These are phyloP conservation scores for Candida loeiensis DNA, from an alignment of 805 yeast species.

Conservation along the genomic window DNA sequence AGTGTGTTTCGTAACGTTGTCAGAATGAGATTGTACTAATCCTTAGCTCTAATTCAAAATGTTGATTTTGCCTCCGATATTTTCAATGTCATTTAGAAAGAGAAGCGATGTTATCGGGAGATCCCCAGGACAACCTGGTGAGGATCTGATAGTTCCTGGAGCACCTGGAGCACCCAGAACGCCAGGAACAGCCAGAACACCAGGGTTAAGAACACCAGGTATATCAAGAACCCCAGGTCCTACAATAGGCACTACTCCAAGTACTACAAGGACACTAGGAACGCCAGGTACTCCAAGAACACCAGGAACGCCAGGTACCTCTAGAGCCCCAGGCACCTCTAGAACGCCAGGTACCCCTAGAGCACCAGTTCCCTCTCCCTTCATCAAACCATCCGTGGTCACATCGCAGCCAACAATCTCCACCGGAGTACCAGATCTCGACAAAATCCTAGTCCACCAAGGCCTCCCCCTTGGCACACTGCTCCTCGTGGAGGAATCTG, in stretches of 20 bases:
- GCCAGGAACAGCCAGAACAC: neutral
- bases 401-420: slow-evolving; percentile 76
- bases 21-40: neutral
- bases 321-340: neutral
- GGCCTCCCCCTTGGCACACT: slow-evolving; percentile 82
- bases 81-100: slow-evolving; percentile 39
- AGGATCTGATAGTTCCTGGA: too few relatives aligned
- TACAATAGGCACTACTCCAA: neutral
- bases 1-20: too few relatives aligned
- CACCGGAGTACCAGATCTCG: slow-evolving; percentile 76
- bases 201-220: neutral
- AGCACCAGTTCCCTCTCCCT: too few relatives aligned
- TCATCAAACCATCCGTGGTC: slow-evolving; percentile 66
- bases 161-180: too few relatives aligned
- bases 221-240: neutral
- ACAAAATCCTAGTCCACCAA: slow-evolving; percentile 68
- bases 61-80: too few relatives aligned
- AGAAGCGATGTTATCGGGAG: slow-evolving; percentile 36
- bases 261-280: neutral
- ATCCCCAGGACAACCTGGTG: too few relatives aligned
- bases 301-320: neutral
- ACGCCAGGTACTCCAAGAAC: neutral
- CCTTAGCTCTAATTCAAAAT: too few relatives aligned
- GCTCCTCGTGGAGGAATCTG: slow-evolving; percentile 73
- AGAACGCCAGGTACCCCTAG: neutral